Base-by-base conservation (phyloP, 257 asterid genomes). In the Nemophila menziesii region DNA sequence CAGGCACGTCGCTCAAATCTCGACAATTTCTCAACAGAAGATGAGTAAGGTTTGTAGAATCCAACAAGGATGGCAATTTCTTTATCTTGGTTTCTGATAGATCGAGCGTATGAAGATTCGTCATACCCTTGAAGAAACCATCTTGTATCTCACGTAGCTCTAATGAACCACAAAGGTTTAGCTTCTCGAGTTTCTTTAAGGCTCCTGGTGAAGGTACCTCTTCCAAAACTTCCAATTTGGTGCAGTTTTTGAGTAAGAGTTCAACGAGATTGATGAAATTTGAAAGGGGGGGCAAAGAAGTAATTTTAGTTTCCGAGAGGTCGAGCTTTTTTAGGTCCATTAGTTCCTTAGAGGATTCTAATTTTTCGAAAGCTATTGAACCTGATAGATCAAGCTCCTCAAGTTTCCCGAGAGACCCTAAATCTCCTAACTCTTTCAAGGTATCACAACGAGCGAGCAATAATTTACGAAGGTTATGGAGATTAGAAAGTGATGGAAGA, bases 361-460 rank as follows among this genome's bases (percentile, higher is more conserved):
- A 43, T 48, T 51, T 50, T 48, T 0, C 27, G 45, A 71, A 22
- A 26, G 33, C 23, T 43, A 41, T 16, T 38, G 68, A 71, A 8
- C 71, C 68, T 17, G 74, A 71, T 40, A 71, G 55, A 48, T 71
- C 63, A 14, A 71, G 59, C 34, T 16, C 22, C 26, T 66, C 69
- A 13, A 71, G 54, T 11, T 56, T 39, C 15, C 14, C 33, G 1
- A 61, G 21, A 16, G 36, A 29, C 10, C 54, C 49, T 47, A 66
- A 16, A 10, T 20, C 49, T 39, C 58, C 60, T 18, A 71, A 9
- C 20, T 61, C 46, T 29, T 50, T 44, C 58, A 70, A 44, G 16
- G 4, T 16, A 23, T 9, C 8, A 27, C 73, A 70, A 4, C 55
- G 45, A 2, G 53, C 43, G 33, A 65, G 8, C 22, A 33, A 39